Evolutionary conservation across 306 rosid species (phyloP).

Genomic region (Citrullus mucosospermus): DNA sequence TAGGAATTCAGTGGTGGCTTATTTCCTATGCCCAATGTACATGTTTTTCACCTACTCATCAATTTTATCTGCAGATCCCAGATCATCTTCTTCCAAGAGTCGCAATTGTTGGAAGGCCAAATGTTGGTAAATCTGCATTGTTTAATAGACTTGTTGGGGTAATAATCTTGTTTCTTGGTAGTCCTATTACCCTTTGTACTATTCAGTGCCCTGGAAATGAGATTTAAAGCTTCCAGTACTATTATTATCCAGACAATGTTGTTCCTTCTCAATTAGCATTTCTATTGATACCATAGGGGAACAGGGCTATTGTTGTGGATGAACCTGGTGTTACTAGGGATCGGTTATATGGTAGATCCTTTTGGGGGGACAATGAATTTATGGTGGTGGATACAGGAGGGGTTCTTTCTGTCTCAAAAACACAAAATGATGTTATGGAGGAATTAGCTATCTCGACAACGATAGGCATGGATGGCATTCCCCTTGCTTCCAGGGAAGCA

Average conservation of each 20-base stretch:
- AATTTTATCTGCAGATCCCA: constrained; percentile 55
- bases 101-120: constrained; percentile 94
- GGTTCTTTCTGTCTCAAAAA: constrained; percentile 72
- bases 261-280: neutral
- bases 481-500: constrained; percentile 80
- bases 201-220: neutral
- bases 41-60: neutral
- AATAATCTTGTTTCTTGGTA: constrained; percentile 18
- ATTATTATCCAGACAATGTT: neutral
- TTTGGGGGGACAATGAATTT: constrained; percentile 79
- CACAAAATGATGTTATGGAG: constrained; percentile 65
- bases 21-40: constrained; percentile 12
- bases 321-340: constrained; percentile 98
- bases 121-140: constrained; percentile 90
- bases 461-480: constrained; percentile 94
- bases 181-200: constrained; percentile 1
- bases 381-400: constrained; percentile 98
- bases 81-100: constrained; percentile 75
- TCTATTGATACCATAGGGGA: constrained; percentile 36
- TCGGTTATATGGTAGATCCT: constrained; percentile 87
- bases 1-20: neutral
- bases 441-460: constrained; percentile 79
- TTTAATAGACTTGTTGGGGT: constrained; percentile 96
- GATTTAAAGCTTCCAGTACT: constrained; percentile 3
- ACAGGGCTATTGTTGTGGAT: constrained; percentile 92